A percentile compares a stretch with the other conserved stretches of the same genome.
Evolutionary conservation across 148 eudicot genomes (phyloP).

Genomic region (Heliosperma pusillum): DNA sequence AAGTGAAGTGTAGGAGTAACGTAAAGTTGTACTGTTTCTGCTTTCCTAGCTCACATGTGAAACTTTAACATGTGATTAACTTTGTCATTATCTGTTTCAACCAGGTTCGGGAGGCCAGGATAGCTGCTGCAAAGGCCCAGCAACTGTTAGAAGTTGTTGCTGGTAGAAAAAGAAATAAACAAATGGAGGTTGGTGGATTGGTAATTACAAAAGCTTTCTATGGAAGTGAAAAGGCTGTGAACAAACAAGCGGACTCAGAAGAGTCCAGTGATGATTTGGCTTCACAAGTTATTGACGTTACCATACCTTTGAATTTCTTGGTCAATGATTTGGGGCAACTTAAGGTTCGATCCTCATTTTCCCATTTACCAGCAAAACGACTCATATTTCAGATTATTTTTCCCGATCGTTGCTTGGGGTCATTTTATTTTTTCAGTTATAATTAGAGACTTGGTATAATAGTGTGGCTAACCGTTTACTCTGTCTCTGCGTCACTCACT

Average conservation of each 20-base stretch:
- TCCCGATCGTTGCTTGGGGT: neutral
- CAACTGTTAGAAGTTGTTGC: constrained; percentile 74
- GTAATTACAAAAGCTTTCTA: constrained; percentile 69
- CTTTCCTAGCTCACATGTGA: constrained; percentile 3
- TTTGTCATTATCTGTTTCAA: constrained; percentile 8
- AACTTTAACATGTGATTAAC: constrained; percentile 4
- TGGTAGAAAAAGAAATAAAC: constrained; percentile 66
- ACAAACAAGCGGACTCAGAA: constrained; percentile 33
- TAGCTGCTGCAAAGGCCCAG: constrained; percentile 90
- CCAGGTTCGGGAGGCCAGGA: constrained; percentile 77
- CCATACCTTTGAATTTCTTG: constrained; percentile 79
- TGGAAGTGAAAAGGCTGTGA: constrained; percentile 63
- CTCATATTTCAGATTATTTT: neutral
- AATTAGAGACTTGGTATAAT: neutral
- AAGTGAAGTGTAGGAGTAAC: too few relatives aligned
- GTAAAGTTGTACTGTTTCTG: neutral
- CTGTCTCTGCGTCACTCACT: too few relatives aligned
- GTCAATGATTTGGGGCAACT: constrained; percentile 82
- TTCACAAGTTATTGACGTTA: constrained; percentile 77
- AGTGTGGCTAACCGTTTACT: too few relatives aligned
- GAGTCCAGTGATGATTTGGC: constrained; percentile 50
- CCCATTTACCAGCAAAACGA: neutral
- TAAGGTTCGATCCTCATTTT: constrained; percentile 48
- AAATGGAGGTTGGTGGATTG: constrained; percentile 63
- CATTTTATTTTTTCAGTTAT: neutral